Evolutionary conservation across 495 filamentous ascomycete genomes (phyloP).

Genomic region (Aspergillus haitiensis): DNA sequence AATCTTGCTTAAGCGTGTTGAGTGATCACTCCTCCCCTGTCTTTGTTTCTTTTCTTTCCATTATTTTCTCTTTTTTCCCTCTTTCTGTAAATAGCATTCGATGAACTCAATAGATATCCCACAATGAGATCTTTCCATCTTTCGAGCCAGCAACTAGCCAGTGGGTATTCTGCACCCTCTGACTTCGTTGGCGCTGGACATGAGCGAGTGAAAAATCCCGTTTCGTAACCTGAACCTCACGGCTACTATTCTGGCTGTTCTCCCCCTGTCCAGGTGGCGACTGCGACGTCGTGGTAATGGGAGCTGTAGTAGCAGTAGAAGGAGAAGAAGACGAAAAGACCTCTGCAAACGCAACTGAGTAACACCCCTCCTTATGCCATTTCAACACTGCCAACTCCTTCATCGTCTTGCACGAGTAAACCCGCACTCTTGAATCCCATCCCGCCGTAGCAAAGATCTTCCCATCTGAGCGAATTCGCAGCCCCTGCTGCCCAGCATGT

Average conservation of each 20-base stretch:
- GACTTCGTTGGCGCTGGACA: conserved; percentile 63
- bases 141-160: conserved; percentile 92
- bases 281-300: not conserved
- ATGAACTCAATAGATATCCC: conserved; percentile 80
- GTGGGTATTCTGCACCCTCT: conserved; percentile 68
- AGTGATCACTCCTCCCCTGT: not conserved
- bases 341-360: conserved; percentile 76
- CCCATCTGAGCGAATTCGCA: conserved; percentile 76
- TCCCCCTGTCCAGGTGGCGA: not conserved
- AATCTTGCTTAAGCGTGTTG: conserved; percentile 67
- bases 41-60: not conserved
- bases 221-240: conserved; percentile 12
- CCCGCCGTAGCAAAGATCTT: conserved; percentile 88
- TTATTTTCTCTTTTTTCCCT: conserved; percentile 15
- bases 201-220: conserved; percentile 35
- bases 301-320: not conserved
- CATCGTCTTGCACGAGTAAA: conserved; percentile 80
- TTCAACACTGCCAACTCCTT: conserved; percentile 91
- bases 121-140: conserved; percentile 93
- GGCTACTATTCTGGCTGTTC: not conserved
- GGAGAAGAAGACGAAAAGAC: conserved; percentile 7
- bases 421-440: conserved; percentile 79
- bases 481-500: conserved; percentile 84
- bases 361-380: conserved; percentile 91
- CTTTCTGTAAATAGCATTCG: conserved; percentile 25